These are phyloP conservation scores for Trypanosoma melophagium DNA, from an alignment of 208 protist genomes.

Conservation along the genomic window DNA sequence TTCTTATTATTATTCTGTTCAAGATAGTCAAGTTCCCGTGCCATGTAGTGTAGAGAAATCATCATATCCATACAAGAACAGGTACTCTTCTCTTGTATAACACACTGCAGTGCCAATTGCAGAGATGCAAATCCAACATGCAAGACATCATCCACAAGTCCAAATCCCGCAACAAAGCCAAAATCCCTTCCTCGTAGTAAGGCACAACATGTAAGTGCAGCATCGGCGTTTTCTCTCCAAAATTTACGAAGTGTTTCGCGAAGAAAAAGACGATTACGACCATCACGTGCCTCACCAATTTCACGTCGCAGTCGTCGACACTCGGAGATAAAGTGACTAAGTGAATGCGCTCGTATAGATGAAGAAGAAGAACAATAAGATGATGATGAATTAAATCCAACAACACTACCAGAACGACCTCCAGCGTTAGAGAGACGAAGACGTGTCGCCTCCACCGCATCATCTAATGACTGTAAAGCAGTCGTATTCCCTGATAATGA, in stretches of 20 bases:
- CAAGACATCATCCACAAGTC: conserved; percentile 56
- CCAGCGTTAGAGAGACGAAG: not conserved
- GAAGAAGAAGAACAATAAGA: not conserved
- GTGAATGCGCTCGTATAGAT: conserved; percentile 27
- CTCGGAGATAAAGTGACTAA: conserved; percentile 60
- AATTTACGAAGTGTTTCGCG: conserved; percentile 49
- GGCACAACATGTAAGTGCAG: conserved; percentile 57
- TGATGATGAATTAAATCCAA: not conserved
- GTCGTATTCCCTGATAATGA: conserved; percentile 25
- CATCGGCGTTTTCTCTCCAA: conserved; percentile 55
- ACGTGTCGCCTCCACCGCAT: conserved; percentile 13
- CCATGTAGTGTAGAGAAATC: conserved; percentile 58
- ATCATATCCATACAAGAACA: conserved; percentile 50
- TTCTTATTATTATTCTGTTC: conserved; percentile 17
- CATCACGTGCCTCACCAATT: conserved; percentile 35
- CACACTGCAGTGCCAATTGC: conserved; percentile 28
- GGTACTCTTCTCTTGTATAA: conserved; percentile 35
- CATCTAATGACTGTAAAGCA: conserved; percentile 18
- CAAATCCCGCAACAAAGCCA: conserved; percentile 61
- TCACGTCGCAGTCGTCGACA: conserved; percentile 49
- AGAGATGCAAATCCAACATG: conserved; percentile 45
- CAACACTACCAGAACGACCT: not conserved
- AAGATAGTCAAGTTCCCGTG: conserved; percentile 48
- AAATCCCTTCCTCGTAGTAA: conserved; percentile 55
- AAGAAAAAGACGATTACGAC: conserved; percentile 32